These are phyloP conservation scores for Nannizzia gypsea DNA, from an alignment of 2,329 filamentous ascomycete genomes.

Conservation along the genomic window DNA sequence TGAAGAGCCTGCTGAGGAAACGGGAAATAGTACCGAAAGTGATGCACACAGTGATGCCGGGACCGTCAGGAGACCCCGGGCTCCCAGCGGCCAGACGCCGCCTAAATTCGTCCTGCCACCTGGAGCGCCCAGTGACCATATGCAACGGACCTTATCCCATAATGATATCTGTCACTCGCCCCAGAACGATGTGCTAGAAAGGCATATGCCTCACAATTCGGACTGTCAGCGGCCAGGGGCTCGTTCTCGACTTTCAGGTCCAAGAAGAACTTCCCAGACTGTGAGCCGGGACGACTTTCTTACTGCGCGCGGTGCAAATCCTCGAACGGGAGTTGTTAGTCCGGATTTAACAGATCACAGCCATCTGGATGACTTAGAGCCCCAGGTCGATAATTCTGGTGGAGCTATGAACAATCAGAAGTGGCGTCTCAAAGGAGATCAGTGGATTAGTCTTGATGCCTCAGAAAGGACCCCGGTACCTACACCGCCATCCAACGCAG, in stretches of 20 bases:
- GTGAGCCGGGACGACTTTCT: constrained; percentile 26
- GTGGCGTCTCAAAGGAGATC: constrained; percentile 26
- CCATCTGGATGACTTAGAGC: constrained; percentile 14
- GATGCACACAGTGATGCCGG: constrained; percentile 11
- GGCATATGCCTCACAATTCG: neutral
- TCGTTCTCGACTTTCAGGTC: neutral
- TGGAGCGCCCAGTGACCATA: neutral
- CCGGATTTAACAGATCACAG: constrained; percentile 22
- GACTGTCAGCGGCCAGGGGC: neutral
- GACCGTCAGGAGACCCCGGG: constrained; percentile 11
- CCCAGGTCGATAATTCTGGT: constrained; percentile 12
- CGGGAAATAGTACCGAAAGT: neutral
- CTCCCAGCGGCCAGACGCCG: neutral
- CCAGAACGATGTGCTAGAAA: neutral
- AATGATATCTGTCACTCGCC: neutral
- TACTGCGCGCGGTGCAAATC: constrained; percentile 23
- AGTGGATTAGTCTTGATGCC: constrained; percentile 26
- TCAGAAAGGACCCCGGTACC: constrained; percentile 16
- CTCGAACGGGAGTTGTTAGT: constrained; percentile 28
- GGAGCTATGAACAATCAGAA: constrained; percentile 17
- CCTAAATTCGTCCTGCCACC: neutral
- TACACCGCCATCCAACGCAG: constrained; percentile 9
- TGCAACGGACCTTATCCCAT: neutral
- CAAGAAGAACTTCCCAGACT: constrained; percentile 5
- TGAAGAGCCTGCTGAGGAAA: constrained; percentile 7